Evolutionary conservation across 257 asterid species (phyloP).

Genomic region (Linaria vulgaris): DNA sequence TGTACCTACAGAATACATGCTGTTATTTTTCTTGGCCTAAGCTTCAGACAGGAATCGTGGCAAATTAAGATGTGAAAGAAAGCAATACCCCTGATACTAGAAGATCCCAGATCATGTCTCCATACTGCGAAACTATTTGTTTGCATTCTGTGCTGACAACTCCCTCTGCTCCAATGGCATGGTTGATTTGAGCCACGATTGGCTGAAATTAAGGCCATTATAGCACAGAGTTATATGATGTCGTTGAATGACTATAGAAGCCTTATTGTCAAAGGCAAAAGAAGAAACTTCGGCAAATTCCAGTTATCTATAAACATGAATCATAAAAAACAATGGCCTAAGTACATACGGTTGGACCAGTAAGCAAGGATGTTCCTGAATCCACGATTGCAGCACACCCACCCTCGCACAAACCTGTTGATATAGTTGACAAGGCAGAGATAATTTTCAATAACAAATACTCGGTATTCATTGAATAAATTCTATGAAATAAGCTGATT

Average conservation of each 20-base stretch:
- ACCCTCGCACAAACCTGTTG: slow-evolving; percentile 68
- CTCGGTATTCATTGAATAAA: neutral
- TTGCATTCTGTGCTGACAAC: slow-evolving; percentile 84
- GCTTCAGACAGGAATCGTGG: neutral
- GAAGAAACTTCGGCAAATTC: neutral
- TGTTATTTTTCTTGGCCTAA: slow-evolving; percentile 5
- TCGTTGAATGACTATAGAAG: neutral
- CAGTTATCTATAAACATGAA: slow-evolving; percentile 1
- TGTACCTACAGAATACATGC: slow-evolving; percentile 50
- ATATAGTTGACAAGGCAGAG: slow-evolving; percentile 10
- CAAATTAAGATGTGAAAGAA: neutral
- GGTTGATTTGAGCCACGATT: slow-evolving; percentile 78
- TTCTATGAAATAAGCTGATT: too few species aligned
- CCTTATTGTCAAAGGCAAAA: neutral
- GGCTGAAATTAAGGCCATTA: slow-evolving; percentile 46
- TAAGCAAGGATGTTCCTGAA: slow-evolving; percentile 89
- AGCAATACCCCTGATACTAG: slow-evolving; percentile 62
- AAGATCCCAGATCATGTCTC: slow-evolving; percentile 87
- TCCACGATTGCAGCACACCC: slow-evolving; percentile 97
- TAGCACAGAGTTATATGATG: neutral
- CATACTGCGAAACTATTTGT: slow-evolving; percentile 64
- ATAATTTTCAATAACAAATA: neutral
- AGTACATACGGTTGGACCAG: slow-evolving; percentile 84
- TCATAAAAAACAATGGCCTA: slow-evolving; percentile 6
- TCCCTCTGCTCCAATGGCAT: slow-evolving; percentile 93